Evolutionary conservation across 179 eudicot species (phyloP).

Genomic region (Dionaea muscipula): DNA sequence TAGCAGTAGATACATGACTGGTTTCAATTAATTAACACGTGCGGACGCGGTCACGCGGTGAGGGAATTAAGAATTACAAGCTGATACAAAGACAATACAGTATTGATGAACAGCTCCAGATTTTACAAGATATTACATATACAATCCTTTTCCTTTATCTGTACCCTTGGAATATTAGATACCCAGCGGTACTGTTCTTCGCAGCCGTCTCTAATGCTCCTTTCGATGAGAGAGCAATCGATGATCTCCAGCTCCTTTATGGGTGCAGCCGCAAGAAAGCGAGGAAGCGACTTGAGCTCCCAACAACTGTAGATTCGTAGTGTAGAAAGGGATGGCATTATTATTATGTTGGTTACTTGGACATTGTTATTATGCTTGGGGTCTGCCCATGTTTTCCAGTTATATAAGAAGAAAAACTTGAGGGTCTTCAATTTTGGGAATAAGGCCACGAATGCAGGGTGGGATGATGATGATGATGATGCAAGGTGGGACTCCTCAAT

Average conservation of each 20-base stretch:
- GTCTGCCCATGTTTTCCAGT: constrained; percentile 14
- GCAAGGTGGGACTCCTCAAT: neutral
- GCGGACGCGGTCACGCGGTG: no score
- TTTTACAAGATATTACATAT: no score
- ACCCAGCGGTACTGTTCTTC: no score
- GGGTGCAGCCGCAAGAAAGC: neutral
- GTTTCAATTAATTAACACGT: no score
- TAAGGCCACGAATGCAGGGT: no score
- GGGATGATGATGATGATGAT: constrained; percentile 1
- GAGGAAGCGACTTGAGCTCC: constrained; percentile 15
- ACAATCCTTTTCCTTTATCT: neutral
- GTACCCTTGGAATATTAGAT: no score
- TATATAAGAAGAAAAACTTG: constrained; percentile 11
- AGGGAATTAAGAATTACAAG: no score
- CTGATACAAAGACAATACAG: no score
- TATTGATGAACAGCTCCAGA: no score
- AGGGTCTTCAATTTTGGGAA: constrained; percentile 24
- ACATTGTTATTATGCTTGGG: neutral
- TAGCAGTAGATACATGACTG: no score
- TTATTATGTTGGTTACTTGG: neutral
- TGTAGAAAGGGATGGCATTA: constrained; percentile 18
- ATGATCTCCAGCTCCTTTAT: neutral
- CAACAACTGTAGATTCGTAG: constrained; percentile 12
- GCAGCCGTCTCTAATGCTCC: neutral
- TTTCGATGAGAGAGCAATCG: neutral